A percentile compares a stretch with the other conserved stretches of the same genome.
phyloP scores from a whole-genome alignment of 2,329 filamentous ascomycete species.

The Aureobasidium sp. region DNA sequence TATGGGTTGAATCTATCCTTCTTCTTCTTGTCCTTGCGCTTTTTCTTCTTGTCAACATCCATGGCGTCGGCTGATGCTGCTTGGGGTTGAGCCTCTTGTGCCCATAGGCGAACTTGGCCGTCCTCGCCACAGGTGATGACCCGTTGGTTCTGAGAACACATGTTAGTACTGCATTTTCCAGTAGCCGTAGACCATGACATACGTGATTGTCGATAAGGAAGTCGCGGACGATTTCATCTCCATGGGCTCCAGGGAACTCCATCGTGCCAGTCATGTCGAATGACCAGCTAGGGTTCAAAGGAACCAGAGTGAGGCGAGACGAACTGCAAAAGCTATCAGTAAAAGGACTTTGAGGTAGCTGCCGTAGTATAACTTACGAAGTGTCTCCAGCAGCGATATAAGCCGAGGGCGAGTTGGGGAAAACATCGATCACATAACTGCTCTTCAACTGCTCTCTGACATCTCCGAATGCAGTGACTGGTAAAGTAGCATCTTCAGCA shows the following conservation, averaged over 20 bases:
- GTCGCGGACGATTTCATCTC: conserved; percentile 41
- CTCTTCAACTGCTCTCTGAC: conserved; percentile 56
- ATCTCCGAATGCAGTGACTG: conserved; percentile 56
- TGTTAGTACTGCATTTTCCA: neutral
- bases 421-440: conserved; percentile 65
- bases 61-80: conserved; percentile 9
- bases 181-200: neutral
- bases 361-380: conserved; percentile 1
- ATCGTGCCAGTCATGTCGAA: conserved; percentile 15
- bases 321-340: neutral
- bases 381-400: conserved; percentile 15
- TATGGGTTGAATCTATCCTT: conserved; percentile 33
- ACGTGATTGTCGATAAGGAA: conserved; percentile 29
- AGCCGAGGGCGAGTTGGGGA: conserved; percentile 40
- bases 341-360: neutral
- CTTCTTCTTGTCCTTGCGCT: conserved; percentile 27
- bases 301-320: conserved; percentile 10
- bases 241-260: conserved; percentile 35
- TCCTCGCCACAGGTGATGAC: conserved; percentile 44
- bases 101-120: conserved; percentile 37
- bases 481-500: conserved; percentile 39
- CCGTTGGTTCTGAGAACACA: neutral
- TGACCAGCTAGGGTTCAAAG: conserved; percentile 14
- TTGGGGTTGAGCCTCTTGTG: conserved; percentile 13
- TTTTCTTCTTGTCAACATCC: conserved; percentile 16